phyloP scores from a whole-genome alignment of 2,329 filamentous ascomycete genomes.

The Paecilomyces fulvus region DNA sequence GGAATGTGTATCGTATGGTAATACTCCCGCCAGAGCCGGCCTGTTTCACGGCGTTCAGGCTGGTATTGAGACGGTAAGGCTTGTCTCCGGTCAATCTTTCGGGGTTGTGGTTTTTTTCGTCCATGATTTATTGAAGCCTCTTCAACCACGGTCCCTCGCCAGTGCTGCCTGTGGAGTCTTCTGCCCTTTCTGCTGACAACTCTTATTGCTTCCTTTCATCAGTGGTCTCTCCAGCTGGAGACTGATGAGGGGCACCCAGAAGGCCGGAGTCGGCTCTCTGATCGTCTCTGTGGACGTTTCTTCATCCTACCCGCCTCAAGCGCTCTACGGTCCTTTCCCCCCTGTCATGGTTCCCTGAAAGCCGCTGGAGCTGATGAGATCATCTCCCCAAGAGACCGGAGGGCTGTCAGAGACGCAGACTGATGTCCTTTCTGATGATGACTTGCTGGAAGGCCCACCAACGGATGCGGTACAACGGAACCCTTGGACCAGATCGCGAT shows the following conservation, averaged over 20 bases:
- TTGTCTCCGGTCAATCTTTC: neutral
- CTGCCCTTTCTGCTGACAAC: neutral
- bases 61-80: neutral
- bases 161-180: neutral
- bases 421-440: neutral
- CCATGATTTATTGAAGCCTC: neutral
- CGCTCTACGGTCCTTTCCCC: neutral
- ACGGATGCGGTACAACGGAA: constrained; percentile 1
- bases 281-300: neutral
- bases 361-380: neutral
- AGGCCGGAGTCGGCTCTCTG: neutral
- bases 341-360: neutral
- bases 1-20: neutral
- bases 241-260: neutral
- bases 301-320: neutral
- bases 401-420: neutral
- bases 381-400: neutral
- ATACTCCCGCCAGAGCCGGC: neutral
- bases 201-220: neutral
- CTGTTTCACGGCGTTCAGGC: neutral
- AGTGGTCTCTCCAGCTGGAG: neutral
- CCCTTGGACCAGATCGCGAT: neutral
- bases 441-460: neutral
- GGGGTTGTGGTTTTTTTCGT: neutral
- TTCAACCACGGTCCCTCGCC: neutral